Conservation (phyloP, 2,329 filamentous ascomycete species). For the Beauveria sp. region DNA sequence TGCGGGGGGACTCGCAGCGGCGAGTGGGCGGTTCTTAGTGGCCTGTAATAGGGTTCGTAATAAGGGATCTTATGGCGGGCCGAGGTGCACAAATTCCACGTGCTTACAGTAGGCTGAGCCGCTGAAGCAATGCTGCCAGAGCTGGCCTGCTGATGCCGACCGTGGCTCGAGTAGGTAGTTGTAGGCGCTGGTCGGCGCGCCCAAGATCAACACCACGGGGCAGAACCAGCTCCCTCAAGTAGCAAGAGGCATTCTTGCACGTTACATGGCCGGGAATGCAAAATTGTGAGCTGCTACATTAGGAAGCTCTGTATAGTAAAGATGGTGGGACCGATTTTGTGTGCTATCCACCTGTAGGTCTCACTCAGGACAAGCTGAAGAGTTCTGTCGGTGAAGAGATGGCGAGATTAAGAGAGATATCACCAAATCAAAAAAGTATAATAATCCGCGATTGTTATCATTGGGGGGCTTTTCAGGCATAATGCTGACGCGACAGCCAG, state of each 20-base stretch:
- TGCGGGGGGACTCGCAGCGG: neutral
- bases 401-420: neutral
- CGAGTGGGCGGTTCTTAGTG: neutral
- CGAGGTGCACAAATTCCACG: too few species aligned
- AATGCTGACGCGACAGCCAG: neutral
- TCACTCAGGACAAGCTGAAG: too few species aligned
- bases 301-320: neutral
- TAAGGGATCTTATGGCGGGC: neutral
- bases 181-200: too few species aligned
- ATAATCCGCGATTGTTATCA: too few species aligned
- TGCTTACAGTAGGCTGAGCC: too few species aligned
- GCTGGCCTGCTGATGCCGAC: neutral
- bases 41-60: neutral
- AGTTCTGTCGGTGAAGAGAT: neutral
- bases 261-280: neutral
- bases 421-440: too few species aligned
- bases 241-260: neutral
- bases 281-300: neutral
- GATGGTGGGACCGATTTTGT: neutral
- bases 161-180: too few species aligned
- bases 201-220: neutral
- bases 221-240: neutral
- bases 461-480: neutral
- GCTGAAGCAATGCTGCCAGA: neutral
- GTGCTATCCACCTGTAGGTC: neutral